phyloP scores from a whole-genome alignment of 2,329 filamentous ascomycete species.

The Penicillium concentricum region DNA sequence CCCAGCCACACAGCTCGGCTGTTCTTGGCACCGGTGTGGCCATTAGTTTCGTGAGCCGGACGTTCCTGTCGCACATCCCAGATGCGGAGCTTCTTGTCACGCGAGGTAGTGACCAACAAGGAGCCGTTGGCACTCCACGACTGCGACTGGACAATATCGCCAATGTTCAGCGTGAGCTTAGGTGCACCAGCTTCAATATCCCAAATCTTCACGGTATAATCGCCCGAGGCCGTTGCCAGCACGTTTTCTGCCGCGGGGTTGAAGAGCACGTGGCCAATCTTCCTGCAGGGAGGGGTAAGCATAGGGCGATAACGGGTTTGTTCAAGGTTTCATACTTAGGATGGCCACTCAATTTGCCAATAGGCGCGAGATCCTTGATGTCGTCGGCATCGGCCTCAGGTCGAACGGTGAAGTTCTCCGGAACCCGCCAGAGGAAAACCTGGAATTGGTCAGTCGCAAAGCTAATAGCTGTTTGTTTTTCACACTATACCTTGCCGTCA shows the following conservation, averaged over 20 bases:
- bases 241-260: constrained; percentile 95
- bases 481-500: constrained; percentile 70
- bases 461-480: constrained; percentile 7
- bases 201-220: constrained; percentile 95
- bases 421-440: constrained; percentile 94
- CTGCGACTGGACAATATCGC: constrained; percentile 89
- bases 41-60: constrained; percentile 77
- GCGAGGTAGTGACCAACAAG: constrained; percentile 84
- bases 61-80: constrained; percentile 97
- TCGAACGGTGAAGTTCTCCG: constrained; percentile 78
- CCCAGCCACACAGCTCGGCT: constrained; percentile 96
- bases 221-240: constrained; percentile 90
- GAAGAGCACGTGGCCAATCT: constrained; percentile 97
- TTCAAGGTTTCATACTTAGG: constrained; percentile 61
- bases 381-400: constrained; percentile 75
- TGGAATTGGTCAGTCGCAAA: constrained; percentile 25
- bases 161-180: constrained; percentile 75
- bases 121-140: constrained; percentile 92
- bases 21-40: constrained; percentile 94
- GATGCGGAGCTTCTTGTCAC: constrained; percentile 96
- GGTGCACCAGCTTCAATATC: constrained; percentile 78
- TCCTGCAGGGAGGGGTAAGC: constrained; percentile 56
- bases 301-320: constrained; percentile 9
- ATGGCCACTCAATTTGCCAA: constrained; percentile 81
- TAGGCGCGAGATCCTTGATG: constrained; percentile 74